These are phyloP conservation scores for Malassezia pachydermatis DNA, from an alignment of 1,284 basidiomycete genomes.

Conservation along the genomic window DNA sequence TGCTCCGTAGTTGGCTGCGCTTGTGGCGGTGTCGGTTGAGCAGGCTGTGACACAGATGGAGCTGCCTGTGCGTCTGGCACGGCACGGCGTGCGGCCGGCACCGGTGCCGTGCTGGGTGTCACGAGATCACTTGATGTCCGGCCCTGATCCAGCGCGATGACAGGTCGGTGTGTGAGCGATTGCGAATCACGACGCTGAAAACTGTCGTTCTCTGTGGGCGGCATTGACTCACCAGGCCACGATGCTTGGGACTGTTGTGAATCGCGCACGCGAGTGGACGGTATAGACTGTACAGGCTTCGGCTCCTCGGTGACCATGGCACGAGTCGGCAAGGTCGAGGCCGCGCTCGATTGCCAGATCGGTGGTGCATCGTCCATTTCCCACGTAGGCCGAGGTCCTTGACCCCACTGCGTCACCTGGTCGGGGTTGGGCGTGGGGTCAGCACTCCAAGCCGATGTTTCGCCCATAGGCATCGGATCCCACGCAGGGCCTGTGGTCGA, in stretches of 20 bases:
- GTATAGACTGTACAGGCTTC: no score
- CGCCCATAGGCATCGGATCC: background rate
- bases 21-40: no score
- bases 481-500: background rate
- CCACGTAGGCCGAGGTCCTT: background rate
- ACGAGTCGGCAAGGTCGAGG: background rate
- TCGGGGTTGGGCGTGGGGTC: background rate
- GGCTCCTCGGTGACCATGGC: no score
- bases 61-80: no score
- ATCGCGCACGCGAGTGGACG: background rate
- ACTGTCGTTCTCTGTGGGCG: background rate
- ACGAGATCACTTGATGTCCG: no score
- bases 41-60: no score
- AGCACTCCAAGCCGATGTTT: constrained; percentile 3
- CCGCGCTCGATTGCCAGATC: background rate
- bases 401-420: constrained; percentile 1
- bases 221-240: background rate
- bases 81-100: no score
- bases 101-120: no score
- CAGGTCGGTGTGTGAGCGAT: background rate
- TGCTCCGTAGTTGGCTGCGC: background rate
- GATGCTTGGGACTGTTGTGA: background rate
- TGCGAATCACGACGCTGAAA: constrained; percentile 1
- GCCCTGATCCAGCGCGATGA: no score
- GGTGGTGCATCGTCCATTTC: no score